Evolutionary conservation across 805 yeast species (phyloP).

Genomic region (Spathaspora hagerdaliae): DNA sequence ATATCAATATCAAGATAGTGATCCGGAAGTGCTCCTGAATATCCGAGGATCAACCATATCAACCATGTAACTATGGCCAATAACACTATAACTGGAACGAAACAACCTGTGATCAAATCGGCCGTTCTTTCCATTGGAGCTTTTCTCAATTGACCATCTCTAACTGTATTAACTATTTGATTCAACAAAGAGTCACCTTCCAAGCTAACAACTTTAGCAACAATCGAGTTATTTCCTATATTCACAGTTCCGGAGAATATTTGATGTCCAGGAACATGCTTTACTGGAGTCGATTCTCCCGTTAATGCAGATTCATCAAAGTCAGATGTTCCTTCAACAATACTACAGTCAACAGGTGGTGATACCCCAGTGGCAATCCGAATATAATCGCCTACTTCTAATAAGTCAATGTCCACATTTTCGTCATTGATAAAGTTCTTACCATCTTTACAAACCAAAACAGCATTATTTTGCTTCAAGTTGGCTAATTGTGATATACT

Average conservation of each 20-base stretch:
- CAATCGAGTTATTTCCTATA: slow-evolving; percentile 49
- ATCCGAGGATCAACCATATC: slow-evolving; percentile 62
- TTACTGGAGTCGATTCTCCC: slow-evolving; percentile 60
- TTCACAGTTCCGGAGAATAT: slow-evolving; percentile 72
- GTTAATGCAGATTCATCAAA: slow-evolving; percentile 63
- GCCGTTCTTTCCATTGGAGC: slow-evolving; percentile 75
- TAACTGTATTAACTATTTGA: slow-evolving; percentile 63
- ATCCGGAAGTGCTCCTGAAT: slow-evolving; percentile 49
- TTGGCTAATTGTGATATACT: slow-evolving; percentile 53
- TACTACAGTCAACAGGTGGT: slow-evolving; percentile 55
- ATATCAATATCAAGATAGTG: slow-evolving; percentile 57
- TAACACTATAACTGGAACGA: slow-evolving; percentile 65
- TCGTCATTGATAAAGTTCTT: slow-evolving; percentile 19
- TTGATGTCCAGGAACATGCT: slow-evolving; percentile 57
- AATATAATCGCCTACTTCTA: slow-evolving; percentile 52
- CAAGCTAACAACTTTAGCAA: slow-evolving; percentile 52
- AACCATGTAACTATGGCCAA: slow-evolving; percentile 64
- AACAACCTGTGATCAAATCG: slow-evolving; percentile 62
- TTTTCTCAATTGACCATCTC: slow-evolving; percentile 67
- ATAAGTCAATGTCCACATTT: slow-evolving; percentile 35
- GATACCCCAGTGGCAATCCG: slow-evolving; percentile 52
- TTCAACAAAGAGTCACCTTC: slow-evolving; percentile 67
- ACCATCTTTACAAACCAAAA: slow-evolving; percentile 29
- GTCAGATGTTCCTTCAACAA: slow-evolving; percentile 43
- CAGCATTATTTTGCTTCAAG: slow-evolving; percentile 49